Conservation (phyloP, 371 early-diverging fungal genomes). For the Entomophthora muscae region DNA sequence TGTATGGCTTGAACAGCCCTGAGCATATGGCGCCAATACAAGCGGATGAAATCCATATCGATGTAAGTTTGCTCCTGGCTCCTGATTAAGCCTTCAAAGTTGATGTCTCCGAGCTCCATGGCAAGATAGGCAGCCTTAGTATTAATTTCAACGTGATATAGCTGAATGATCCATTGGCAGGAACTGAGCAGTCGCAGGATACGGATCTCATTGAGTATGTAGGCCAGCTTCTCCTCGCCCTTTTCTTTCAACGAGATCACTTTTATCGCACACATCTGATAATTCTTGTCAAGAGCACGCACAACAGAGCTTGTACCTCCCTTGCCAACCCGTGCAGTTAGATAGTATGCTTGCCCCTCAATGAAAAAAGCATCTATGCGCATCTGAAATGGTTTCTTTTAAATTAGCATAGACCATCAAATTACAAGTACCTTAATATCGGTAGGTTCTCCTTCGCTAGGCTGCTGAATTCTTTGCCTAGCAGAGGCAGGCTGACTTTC, state of each 20-base stretch:
- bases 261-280: not conserved
- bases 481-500: no score
- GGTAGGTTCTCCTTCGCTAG: no score
- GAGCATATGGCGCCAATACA: slow-evolving; percentile 49
- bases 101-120: not conserved
- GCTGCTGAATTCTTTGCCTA: no score
- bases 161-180: not conserved
- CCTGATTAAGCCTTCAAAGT: not conserved
- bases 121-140: not conserved
- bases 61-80: not conserved
- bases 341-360: not conserved
- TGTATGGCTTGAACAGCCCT: slow-evolving; percentile 57
- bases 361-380: no score
- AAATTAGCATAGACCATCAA: no score
- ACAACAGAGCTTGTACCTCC: not conserved
- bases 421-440: no score
- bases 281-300: not conserved
- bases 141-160: not conserved
- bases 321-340: not conserved
- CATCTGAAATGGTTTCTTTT: no score
- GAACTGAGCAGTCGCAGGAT: not conserved
- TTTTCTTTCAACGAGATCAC: not conserved
- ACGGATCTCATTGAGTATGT: not conserved
- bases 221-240: not conserved
- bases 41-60: slow-evolving; percentile 4